A percentile compares a stretch with the other conserved stretches of the same genome.
Evolutionary conservation across 2,329 filamentous ascomycete genomes (phyloP).

Genomic region (Clarireedia hainanense): DNA sequence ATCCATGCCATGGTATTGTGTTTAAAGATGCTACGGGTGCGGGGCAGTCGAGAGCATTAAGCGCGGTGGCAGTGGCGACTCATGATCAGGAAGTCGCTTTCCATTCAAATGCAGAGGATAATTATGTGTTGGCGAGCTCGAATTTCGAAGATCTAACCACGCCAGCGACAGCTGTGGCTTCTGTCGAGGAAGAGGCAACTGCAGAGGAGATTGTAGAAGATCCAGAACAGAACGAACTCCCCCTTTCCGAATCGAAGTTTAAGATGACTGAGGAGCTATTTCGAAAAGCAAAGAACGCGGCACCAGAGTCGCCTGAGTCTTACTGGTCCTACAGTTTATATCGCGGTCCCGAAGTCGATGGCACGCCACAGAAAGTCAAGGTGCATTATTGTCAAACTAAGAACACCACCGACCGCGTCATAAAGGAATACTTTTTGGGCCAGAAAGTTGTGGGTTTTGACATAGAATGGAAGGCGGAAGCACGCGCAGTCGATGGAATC

Average conservation of each 20-base stretch:
- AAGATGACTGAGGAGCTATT: slow-evolving; percentile 41
- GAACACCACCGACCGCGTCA: slow-evolving; percentile 58
- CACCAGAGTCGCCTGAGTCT: slow-evolving; percentile 37
- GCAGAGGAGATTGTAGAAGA: slow-evolving; percentile 11
- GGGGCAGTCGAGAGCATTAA: slow-evolving; percentile 15
- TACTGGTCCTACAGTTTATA: slow-evolving; percentile 68
- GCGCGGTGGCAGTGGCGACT: slow-evolving; percentile 12
- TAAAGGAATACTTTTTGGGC: slow-evolving; percentile 53
- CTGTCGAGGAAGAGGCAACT: background rate
- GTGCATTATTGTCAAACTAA: slow-evolving; percentile 72
- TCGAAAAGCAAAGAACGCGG: slow-evolving; percentile 39
- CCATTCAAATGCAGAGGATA: slow-evolving; percentile 17
- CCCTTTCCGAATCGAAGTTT: slow-evolving; percentile 35
- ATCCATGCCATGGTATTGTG: slow-evolving; percentile 32
- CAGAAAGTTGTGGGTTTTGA: slow-evolving; percentile 79
- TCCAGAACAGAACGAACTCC: slow-evolving; percentile 27
- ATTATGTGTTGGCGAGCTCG: slow-evolving; percentile 15
- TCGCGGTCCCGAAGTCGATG: slow-evolving; percentile 38
- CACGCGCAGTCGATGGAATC: slow-evolving; percentile 38
- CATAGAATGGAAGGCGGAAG: slow-evolving; percentile 67
- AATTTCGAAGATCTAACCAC: background rate
- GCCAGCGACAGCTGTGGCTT: background rate
- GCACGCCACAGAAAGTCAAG: slow-evolving; percentile 44
- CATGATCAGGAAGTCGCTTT: slow-evolving; percentile 14
- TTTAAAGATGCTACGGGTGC: slow-evolving; percentile 24